Evolutionary conservation across 1,139 yeast genomes (phyloP).

Genomic region (Taphrina betulina): DNA sequence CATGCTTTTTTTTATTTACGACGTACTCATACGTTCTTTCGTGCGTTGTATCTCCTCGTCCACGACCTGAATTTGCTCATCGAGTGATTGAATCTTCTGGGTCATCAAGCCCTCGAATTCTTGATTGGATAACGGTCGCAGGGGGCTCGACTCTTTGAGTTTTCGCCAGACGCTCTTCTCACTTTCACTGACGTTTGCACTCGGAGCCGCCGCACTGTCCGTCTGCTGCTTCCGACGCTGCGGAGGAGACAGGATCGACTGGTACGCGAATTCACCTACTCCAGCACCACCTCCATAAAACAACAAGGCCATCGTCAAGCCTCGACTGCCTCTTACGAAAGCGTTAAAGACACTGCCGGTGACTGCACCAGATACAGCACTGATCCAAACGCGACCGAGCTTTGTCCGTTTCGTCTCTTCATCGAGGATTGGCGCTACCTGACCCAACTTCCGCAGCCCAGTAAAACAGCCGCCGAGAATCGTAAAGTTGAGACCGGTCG

Average conservation of each 20-base stretch:
- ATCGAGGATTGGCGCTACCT: too few species aligned
- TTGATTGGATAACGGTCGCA: constrained; percentile 21
- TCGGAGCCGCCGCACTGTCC: background rate
- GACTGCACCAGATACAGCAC: constrained; percentile 5
- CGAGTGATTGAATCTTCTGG: constrained; percentile 6
- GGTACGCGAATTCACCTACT: constrained; percentile 10
- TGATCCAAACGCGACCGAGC: background rate
- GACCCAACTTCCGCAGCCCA: constrained; percentile 10
- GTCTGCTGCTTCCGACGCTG: background rate
- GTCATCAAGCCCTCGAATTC: constrained; percentile 25
- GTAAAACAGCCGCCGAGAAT: constrained; percentile 22
- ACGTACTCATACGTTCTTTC: background rate
- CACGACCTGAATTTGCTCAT: constrained; percentile 19
- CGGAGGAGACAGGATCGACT: background rate
- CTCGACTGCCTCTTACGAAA: constrained; percentile 12
- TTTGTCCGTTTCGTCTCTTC: too few species aligned
- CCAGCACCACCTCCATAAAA: constrained; percentile 18
- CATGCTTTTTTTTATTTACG: background rate
- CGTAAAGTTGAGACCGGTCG: constrained; percentile 15
- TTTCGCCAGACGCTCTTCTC: constrained; percentile 29
- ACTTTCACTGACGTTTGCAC: background rate
- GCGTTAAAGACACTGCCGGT: constrained; percentile 17
- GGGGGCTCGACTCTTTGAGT: constrained; percentile 16
- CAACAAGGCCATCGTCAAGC: constrained; percentile 14
- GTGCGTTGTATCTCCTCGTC: constrained; percentile 12